Base-by-base conservation (phyloP, 73 alveolate species). In the Effrenium voratum region DNA sequence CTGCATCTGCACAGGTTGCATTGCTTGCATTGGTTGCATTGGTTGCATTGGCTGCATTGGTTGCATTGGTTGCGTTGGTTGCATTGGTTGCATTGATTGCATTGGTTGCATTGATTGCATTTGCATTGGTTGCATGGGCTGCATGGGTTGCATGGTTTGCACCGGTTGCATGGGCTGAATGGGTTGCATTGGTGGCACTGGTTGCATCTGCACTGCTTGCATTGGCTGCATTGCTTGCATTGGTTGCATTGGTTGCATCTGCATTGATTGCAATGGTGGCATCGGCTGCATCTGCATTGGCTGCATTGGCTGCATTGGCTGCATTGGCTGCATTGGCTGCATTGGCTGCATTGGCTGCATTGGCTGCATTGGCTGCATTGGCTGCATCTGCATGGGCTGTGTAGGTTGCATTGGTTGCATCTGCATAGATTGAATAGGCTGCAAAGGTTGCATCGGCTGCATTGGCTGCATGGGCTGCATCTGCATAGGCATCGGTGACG, bases 381-480 rank as follows among this genome's bases (percentile, higher is more conserved):
- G 63, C 63, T 52, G 63, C 8, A 52, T 8, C 26, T 52, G 30
- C 44, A 24, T 26, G 44, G 70, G 60, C 22, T 76, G 87, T 41
- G 36, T 40, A 36, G n/a, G 87, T 34, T n/a, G 83, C 83, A 34
- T 22, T 3, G 83, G 52, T 30, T 34, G 46, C 50, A 30, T 72
- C 49, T 34, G 46, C 50, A 30, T 72, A 3, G 83, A 49, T 36
- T 72, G 83, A 46, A 72, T 72, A 22, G 83, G 83, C 28, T 72
- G 83, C 83, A 72, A 36, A 5, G 83, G 83, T 36, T 76, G 87
- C 60, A 44, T 43, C 12, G 87, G 87, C 44, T 40, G 87, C 87
- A 76, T 72, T 30, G 34, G 34, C 47, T 72, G 82, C 82, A 72
- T 72, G 30, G 49, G 26, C 24, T 30, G 81, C 81, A 70, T 72